These are phyloP conservation scores for Ciborinia camelliae DNA, from an alignment of 2,329 filamentous ascomycete species.

Conservation along the genomic window DNA sequence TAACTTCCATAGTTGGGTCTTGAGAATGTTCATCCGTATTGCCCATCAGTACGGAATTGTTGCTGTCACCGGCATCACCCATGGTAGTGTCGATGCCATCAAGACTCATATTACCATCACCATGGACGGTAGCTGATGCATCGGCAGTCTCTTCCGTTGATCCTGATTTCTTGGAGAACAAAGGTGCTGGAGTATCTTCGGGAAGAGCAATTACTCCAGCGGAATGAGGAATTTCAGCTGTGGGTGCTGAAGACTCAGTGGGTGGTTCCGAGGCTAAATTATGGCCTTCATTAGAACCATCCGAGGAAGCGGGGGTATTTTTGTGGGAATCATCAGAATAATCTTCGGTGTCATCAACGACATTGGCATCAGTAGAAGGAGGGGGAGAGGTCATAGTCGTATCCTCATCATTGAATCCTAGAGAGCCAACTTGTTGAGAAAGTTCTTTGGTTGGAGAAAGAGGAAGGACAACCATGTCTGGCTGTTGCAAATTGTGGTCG, in stretches of 20 bases:
- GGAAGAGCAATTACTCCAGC: conserved; percentile 42
- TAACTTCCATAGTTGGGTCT: conserved; percentile 21
- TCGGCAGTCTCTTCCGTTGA: conserved; percentile 18
- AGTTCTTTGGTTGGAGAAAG: conserved; percentile 51
- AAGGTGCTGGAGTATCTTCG: conserved; percentile 66
- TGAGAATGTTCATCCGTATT: conserved; percentile 32
- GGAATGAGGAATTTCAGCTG: conserved; percentile 17
- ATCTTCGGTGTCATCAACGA: conserved; percentile 21
- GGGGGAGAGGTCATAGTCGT: conserved; percentile 32
- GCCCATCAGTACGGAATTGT: conserved; percentile 33
- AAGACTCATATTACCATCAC: conserved; percentile 20
- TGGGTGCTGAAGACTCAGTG: conserved; percentile 19
- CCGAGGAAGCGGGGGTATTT: conserved; percentile 26
- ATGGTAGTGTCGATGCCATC: conserved; percentile 37
- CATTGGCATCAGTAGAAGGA: conserved; percentile 24
- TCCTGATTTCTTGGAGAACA: conserved; percentile 51
- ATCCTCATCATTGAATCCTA: conserved; percentile 32
- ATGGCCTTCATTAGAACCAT: conserved; percentile 30
- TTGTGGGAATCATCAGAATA: conserved; percentile 25
- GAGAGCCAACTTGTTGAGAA: conserved; percentile 32
- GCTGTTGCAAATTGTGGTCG: conserved; percentile 50
- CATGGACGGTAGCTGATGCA: conserved; percentile 27
- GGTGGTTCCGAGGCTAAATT: conserved; percentile 21
- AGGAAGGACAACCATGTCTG: conserved; percentile 54
- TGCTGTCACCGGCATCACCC: conserved; percentile 36